phyloP scores from a whole-genome alignment of 257 asterid genomes.

The Agastache rugosa region DNA sequence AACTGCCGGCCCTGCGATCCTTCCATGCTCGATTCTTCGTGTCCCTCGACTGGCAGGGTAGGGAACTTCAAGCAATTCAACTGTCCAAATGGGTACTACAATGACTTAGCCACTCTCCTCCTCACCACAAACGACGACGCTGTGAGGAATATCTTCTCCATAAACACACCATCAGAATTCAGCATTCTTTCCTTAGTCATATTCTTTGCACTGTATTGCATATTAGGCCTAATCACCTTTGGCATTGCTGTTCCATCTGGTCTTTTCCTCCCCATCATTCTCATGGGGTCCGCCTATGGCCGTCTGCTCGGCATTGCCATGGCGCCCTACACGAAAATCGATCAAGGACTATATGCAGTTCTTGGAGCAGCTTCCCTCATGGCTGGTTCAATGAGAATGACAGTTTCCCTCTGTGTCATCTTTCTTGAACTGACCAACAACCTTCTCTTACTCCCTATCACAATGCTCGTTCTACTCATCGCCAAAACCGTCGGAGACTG shows the following conservation, averaged over 20 bases:
- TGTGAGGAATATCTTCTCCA: conserved; percentile 79
- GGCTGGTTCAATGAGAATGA: conserved; percentile 99
- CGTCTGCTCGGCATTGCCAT: conserved; percentile 77
- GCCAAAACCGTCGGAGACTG: conserved; percentile 90
- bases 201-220: conserved; percentile 70
- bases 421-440: conserved; percentile 94
- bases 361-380: conserved; percentile 93
- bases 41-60: conserved; percentile 74
- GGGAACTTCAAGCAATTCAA: conserved; percentile 92
- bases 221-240: conserved; percentile 81
- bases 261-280: conserved; percentile 87
- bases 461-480: conserved; percentile 83
- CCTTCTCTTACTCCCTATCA: conserved; percentile 84
- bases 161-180: conserved; percentile 69
- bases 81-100: conserved; percentile 86
- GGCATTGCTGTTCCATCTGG: conserved; percentile 98
- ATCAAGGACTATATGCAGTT: conserved; percentile 81
- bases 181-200: conserved; percentile 52
- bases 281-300: conserved; percentile 92
- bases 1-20: conserved; percentile 76
- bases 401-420: conserved; percentile 88
- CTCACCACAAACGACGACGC: conserved; percentile 83
- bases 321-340: conserved; percentile 79
- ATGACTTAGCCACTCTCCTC: conserved; percentile 87
- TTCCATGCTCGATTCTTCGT: conserved; percentile 49